Percentiles rank a stretch among this genome's conserved stretches.
phyloP scores from a whole-genome alignment of 495 filamentous ascomycete species.

The Pyronema domesticum region DNA sequence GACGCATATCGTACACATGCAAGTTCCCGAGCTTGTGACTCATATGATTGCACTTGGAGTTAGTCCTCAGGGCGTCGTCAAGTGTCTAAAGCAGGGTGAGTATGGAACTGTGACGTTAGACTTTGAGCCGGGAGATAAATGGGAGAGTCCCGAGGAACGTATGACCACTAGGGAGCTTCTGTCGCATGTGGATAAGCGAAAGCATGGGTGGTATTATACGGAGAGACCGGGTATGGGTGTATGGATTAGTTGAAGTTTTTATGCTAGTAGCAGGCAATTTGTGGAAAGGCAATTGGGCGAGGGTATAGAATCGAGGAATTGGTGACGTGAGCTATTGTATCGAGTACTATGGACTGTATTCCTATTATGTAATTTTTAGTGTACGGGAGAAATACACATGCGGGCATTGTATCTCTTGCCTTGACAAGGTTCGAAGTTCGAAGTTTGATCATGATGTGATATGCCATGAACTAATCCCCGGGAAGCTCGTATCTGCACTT shows the following conservation, averaged over 20 bases:
- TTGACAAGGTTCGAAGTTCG: too few species aligned
- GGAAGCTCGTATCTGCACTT: too few species aligned
- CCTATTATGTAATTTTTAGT: too few species aligned
- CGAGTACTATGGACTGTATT: too few species aligned
- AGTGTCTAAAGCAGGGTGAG: slow-evolving; percentile 1
- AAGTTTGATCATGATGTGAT: too few species aligned
- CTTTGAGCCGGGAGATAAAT: neutral
- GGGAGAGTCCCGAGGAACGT: neutral
- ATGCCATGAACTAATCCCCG: too few species aligned
- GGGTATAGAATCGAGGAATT: too few species aligned
- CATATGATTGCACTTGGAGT: neutral
- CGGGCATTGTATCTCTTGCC: too few species aligned
- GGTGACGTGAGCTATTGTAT: too few species aligned
- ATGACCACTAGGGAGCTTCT: neutral
- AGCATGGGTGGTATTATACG: slow-evolving; percentile 2
- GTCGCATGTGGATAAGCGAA: neutral
- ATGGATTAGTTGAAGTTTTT: neutral
- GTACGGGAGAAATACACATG: too few species aligned
- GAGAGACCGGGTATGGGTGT: neutral
- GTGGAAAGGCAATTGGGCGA: too few species aligned
- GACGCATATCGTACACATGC: slow-evolving; percentile 2
- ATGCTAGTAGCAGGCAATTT: too few species aligned
- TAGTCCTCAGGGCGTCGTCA: neutral
- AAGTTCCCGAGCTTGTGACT: slow-evolving; percentile 1
- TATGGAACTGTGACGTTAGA: neutral